These are phyloP conservation scores for Daldinia caldariorum DNA, from an alignment of 495 filamentous ascomycete genomes.

Conservation along the genomic window DNA sequence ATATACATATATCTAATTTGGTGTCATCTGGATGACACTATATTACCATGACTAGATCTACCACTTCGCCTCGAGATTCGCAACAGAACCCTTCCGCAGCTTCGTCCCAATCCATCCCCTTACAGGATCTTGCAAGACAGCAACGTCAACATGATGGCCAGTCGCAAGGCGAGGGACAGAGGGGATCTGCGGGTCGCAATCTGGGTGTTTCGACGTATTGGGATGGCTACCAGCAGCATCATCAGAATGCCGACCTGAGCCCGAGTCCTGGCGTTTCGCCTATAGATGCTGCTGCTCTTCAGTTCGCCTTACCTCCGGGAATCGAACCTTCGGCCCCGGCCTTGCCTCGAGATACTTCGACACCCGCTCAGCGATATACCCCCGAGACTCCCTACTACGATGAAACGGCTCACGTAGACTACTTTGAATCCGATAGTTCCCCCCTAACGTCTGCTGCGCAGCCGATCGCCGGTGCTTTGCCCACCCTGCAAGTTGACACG, in stretches of 20 bases:
- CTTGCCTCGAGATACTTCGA: conserved; percentile 41
- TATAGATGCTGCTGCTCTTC: conserved; percentile 58
- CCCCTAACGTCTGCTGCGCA: conserved; percentile 70
- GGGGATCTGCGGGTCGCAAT: conserved; percentile 49
- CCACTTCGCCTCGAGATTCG: conserved; percentile 48
- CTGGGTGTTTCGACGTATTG: conserved; percentile 59
- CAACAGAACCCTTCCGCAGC: conserved; percentile 47
- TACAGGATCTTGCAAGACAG: conserved; percentile 78
- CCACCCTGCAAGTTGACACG: conserved; percentile 59
- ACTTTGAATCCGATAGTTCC: conserved; percentile 74
- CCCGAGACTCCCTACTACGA: conserved; percentile 60
- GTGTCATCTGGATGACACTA: conserved; percentile 44
- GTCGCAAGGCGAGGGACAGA: conserved; percentile 46
- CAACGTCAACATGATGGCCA: conserved; percentile 57
- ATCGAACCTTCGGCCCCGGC: conserved; percentile 46
- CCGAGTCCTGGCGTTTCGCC: conserved; percentile 47
- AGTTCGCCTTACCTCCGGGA: conserved; percentile 60
- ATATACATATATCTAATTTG: conserved; percentile 36
- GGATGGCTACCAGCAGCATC: conserved; percentile 51
- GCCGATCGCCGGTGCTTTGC: conserved; percentile 70
- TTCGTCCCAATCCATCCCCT: conserved; percentile 77
- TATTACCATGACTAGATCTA: conserved; percentile 45
- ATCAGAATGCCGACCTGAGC: conserved; percentile 44
- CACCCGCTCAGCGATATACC: conserved; percentile 51
- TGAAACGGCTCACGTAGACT: conserved; percentile 63